Conservation (phyloP, 352 stramenopile species). For the Globisporangium megalacanthum region DNA sequence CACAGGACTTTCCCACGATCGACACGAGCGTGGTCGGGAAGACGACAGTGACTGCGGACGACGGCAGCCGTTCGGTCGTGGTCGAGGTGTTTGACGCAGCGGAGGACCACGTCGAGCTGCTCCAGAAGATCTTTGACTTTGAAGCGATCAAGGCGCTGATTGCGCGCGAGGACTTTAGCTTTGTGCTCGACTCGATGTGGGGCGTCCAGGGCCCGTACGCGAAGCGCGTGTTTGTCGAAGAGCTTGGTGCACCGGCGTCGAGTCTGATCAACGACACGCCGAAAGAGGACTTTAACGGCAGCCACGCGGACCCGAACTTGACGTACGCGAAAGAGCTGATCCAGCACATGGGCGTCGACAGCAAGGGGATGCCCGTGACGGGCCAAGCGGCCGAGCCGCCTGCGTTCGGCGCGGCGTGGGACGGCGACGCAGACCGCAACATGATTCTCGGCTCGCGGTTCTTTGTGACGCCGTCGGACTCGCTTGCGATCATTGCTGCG, state of each 20-base stretch:
- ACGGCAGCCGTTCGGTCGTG: conserved; percentile 88
- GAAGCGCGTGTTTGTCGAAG: conserved; percentile 94
- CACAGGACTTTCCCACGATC: conserved; percentile 72
- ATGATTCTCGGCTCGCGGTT: conserved; percentile 97
- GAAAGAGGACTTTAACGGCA: conserved; percentile 96
- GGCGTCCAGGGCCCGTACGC: conserved; percentile 97
- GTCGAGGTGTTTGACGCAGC: conserved; percentile 97
- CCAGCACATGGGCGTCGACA: conserved; percentile 93
- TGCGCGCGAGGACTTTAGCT: conserved; percentile 90
- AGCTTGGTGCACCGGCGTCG: conserved; percentile 85
- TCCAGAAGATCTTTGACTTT: conserved; percentile 99
- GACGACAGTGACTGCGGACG: conserved; percentile 68
- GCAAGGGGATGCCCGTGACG: conserved; percentile 65
- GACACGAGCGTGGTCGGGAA: conserved; percentile 71
- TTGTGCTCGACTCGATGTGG: conserved; percentile 98
- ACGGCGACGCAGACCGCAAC: conserved; percentile 98
- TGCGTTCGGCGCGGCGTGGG: conserved; percentile 94
- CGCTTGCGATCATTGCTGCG: conserved; percentile 97
- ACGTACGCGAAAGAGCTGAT: conserved; percentile 97
- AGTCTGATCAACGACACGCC: conserved; percentile 91
- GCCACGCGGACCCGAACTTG: conserved; percentile 99
- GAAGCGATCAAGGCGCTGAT: conserved; percentile 90
- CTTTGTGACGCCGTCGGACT: conserved; percentile 99
- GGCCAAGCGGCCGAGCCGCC: conserved; percentile 72
- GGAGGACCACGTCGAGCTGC: conserved; percentile 92